Evolutionary conservation across 2,329 filamentous ascomycete species (phyloP).

Genomic region (Rhynchosporium secalis): DNA sequence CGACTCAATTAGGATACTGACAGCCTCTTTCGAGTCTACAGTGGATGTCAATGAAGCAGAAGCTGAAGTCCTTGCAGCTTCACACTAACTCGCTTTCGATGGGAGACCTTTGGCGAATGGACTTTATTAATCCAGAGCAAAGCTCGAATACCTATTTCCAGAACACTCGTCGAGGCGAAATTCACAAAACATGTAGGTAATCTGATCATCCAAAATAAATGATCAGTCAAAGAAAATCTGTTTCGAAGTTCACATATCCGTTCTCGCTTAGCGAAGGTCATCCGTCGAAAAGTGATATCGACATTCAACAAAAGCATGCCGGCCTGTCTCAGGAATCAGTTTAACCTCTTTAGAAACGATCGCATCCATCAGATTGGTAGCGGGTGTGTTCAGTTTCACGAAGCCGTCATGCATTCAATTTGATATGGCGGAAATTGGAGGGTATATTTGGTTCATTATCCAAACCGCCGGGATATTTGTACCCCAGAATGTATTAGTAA

Average conservation of each 20-base stretch:
- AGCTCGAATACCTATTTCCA: neutral
- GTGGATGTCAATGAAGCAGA: neutral
- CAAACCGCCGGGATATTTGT: neutral
- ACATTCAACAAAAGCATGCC: neutral
- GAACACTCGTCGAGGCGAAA: neutral
- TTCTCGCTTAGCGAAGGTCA: conserved; percentile 1
- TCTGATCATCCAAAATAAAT: neutral
- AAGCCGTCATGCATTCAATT: neutral
- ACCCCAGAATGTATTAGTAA: neutral
- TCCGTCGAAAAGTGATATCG: neutral
- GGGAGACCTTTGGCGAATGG: neutral
- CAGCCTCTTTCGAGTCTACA: neutral
- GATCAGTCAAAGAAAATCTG: neutral
- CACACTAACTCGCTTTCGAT: no score
- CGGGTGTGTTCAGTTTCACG: neutral
- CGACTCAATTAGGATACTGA: no score
- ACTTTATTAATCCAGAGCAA: neutral
- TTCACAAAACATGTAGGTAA: neutral
- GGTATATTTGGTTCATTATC: neutral
- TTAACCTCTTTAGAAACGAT: neutral
- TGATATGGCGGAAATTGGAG: neutral
- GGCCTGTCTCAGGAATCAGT: neutral
- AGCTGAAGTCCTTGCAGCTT: no score
- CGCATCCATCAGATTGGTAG: neutral
- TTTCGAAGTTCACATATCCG: neutral